Evolutionary conservation across 305 asterid species (phyloP).

Genomic region (Solanum hybrid): DNA sequence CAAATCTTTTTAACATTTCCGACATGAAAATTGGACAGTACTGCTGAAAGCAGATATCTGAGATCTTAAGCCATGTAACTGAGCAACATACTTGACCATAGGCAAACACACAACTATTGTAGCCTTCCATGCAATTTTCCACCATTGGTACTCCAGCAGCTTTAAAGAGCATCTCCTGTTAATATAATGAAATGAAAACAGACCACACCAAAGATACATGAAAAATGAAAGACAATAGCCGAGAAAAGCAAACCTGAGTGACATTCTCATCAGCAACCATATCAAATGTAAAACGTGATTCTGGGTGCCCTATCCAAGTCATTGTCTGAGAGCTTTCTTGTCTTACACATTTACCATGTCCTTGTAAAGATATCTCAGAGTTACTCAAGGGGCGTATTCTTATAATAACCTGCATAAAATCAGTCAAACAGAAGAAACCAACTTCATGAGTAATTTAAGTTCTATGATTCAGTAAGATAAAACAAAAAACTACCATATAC

Average conservation of each 20-base stretch:
- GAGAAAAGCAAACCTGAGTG: constrained; percentile 54
- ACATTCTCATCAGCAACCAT: constrained; percentile 87
- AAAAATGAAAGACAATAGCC: neutral
- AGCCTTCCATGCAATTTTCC: constrained; percentile 92
- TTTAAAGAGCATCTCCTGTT: constrained; percentile 86
- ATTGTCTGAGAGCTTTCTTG: constrained; percentile 81
- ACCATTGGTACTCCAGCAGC: constrained; percentile 93
- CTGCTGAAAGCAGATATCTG: neutral
- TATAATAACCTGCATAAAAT: constrained; percentile 59
- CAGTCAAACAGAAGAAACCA: neutral
- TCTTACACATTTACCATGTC: constrained; percentile 59
- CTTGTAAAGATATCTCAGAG: constrained; percentile 69
- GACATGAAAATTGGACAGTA: neutral
- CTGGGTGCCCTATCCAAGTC: constrained; percentile 86
- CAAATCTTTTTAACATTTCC: neutral
- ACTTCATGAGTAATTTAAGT: neutral
- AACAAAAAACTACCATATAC: neutral
- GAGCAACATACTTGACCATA: constrained; percentile 80
- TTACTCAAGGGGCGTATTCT: constrained; percentile 75
- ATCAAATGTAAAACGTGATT: constrained; percentile 83
- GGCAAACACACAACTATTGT: constrained; percentile 98
- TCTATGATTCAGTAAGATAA: neutral
- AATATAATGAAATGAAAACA: constrained; percentile 13
- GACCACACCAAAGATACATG: neutral
- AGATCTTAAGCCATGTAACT: neutral